Conservation (phyloP, 75 land plant species). For the Cunninghamia lanceolata region DNA sequence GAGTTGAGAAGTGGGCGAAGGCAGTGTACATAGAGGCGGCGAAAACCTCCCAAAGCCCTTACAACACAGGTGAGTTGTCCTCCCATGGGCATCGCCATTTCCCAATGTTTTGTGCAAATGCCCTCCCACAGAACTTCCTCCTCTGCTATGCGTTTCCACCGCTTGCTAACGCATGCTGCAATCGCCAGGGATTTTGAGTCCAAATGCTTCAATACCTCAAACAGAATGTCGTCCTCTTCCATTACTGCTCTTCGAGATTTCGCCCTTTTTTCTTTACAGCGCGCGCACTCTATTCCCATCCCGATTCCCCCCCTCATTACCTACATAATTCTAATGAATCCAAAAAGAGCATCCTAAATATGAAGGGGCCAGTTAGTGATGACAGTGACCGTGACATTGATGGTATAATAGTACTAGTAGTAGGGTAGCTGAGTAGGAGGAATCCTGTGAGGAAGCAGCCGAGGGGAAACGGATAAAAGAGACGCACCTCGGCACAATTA, state of each 20-base stretch:
- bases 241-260: conserved; percentile 4
- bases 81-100: neutral
- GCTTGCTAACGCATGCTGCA: conserved; percentile 62
- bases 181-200: conserved; percentile 53
- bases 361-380: neutral
- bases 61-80: conserved; percentile 35
- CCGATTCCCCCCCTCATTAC: neutral
- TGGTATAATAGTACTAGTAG: neutral
- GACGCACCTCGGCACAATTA: neutral
- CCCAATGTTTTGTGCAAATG: conserved; percentile 45
- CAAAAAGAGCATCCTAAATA: neutral
- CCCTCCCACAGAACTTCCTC: conserved; percentile 61
- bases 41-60: conserved; percentile 57
- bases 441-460: conserved; percentile 1
- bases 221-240: conserved; percentile 36
- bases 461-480: conserved; percentile 4
- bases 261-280: neutral
- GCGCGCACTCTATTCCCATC: neutral
- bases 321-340: neutral
- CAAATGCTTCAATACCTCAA: conserved; percentile 44
- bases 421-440: neutral
- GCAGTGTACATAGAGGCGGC: conserved; percentile 54
- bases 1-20: conserved; percentile 43
- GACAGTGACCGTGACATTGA: neutral
- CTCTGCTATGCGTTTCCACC: conserved; percentile 42